phyloP scores from a whole-genome alignment of 768 basidiomycete species.

The Naganishia onofrii region DNA sequence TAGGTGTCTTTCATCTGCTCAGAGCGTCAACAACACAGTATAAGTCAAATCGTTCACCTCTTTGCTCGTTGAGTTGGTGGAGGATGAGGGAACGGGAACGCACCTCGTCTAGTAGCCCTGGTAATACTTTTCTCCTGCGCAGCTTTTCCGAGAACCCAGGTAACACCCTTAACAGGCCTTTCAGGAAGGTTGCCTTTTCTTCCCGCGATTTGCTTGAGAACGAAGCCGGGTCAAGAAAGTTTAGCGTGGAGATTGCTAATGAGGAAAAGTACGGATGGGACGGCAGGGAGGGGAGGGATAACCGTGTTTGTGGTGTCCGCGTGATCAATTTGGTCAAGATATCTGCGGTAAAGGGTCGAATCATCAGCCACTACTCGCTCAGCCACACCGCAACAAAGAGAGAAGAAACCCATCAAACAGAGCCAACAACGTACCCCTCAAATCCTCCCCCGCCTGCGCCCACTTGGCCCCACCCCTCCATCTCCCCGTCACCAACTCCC shows the following conservation, averaged over 20 bases:
- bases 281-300: slow-evolving; percentile 75
- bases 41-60: too few relatives aligned
- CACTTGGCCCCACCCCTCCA: slow-evolving; percentile 47
- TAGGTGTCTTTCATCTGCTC: slow-evolving; percentile 71
- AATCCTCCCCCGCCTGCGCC: slow-evolving; percentile 43
- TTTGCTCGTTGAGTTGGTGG: background rate
- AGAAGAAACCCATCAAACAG: too few relatives aligned
- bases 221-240: slow-evolving; percentile 90
- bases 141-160: slow-evolving; percentile 83
- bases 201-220: slow-evolving; percentile 91
- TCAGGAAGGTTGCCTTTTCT: slow-evolving; percentile 95
- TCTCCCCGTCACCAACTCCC: slow-evolving; percentile 37
- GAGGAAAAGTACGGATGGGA: slow-evolving; percentile 90
- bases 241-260: slow-evolving; percentile 88
- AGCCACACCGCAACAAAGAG: too few relatives aligned
- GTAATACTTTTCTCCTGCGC: slow-evolving; percentile 80
- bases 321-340: slow-evolving; percentile 78
- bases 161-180: slow-evolving; percentile 76
- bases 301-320: slow-evolving; percentile 67
- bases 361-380: too few relatives aligned
- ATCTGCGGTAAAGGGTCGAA: too few relatives aligned
- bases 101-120: slow-evolving; percentile 89
- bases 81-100: slow-evolving; percentile 13
- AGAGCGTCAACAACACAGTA: background rate
- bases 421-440: slow-evolving; percentile 47